Base-by-base conservation (phyloP, 139 green algal genomes). In the Coelastrella sp. region DNA sequence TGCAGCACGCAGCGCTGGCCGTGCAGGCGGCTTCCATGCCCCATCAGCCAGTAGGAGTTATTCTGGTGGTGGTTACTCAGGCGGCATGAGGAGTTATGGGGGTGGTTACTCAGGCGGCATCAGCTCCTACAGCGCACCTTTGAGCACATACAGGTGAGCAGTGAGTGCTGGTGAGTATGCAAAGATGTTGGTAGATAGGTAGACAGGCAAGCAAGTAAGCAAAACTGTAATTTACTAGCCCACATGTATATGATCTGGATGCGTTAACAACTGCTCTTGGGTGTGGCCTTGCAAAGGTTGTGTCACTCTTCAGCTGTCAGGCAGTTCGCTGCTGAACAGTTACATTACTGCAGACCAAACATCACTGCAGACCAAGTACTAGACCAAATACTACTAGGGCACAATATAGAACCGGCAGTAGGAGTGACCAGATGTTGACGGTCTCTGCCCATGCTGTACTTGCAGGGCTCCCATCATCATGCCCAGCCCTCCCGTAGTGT, bases 1-100 rank as follows among this genome's bases (percentile, higher is more conserved):
- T 20, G 87, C 87, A 57, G 87, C 87, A 7, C 63, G 87, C 65
- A 78, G 56, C 27, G 87, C 87, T 49, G 87, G 87, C 24, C 78
- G 87, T 65, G 87, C 79, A 80, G 87, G 87, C 14, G 87, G 87
- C 58, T 91, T 91, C 58, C 24, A 63, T 60, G 61, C 25, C 49
- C 12, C 63, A 4, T 78, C 76, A 22, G 56, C 75, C 22, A 72
- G 78, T 65, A 58, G 87, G 9, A 78, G 87, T 60, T 90, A 85
- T 24, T 56, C 27, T 27, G 87, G 76, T 27, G 75, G 76, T 59
- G 76, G 87, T 57, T 82, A 25, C 72, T 89, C 66, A 19, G 61
- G 78, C 27, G 87, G 85, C 85, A 74, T 68, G 72, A 49, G 58
- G 8, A 76, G 87, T 7, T 76, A 85, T 74, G n/a, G 59, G 1